Base-by-base conservation (phyloP, 2,329 filamentous ascomycete species). In the Claviceps fusiformis region DNA sequence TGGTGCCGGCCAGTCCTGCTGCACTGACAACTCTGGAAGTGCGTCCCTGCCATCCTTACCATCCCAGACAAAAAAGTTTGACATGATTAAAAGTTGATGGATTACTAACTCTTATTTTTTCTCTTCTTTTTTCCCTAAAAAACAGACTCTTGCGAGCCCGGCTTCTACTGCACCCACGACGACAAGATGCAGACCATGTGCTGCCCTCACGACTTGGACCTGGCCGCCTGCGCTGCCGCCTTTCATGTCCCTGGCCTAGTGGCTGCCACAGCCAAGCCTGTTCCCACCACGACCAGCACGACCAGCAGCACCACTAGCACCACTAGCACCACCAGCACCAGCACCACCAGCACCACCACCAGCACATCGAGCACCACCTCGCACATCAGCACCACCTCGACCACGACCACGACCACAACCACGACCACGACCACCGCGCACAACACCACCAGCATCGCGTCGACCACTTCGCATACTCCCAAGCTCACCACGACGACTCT, bases 81-180 rank as follows among this genome's bases (percentile, higher is more conserved):
- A 24, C 24, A 24, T 3, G 1, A 3, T 24, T 24, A 3, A 33
- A 9, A 33, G 31, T 33, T 33, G 31, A 33, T 33, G 8, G 31
- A 33, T 9, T 9, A 33, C 31, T 33, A 33, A 33, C 31, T 9
- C 31, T 33, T 2, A 1, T 6, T 33, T 9, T 33, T 50, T 50
- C 3, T 33, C 2, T 9, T 33, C 33, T 33, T n/a, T n/a, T n/a
- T n/a, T n/a, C n/a, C n/a, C n/a, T n/a, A n/a, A n/a, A 11, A 10
- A 7, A 33, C 53, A 83, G 80, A 81, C 67, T 79, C 81, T 37
- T 85, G 82, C 66, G 75, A 80, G 37, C 65, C 69, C 17, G 80
- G 79, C 52, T 85, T 78, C 72, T 85, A 79, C 73, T 85, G 82
- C 71, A 75, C 79, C n/a, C 71, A 75, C 60, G 75, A 82, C 64